Conservation (phyloP, 306 rosid species). For the Vachellia collinsii region DNA sequence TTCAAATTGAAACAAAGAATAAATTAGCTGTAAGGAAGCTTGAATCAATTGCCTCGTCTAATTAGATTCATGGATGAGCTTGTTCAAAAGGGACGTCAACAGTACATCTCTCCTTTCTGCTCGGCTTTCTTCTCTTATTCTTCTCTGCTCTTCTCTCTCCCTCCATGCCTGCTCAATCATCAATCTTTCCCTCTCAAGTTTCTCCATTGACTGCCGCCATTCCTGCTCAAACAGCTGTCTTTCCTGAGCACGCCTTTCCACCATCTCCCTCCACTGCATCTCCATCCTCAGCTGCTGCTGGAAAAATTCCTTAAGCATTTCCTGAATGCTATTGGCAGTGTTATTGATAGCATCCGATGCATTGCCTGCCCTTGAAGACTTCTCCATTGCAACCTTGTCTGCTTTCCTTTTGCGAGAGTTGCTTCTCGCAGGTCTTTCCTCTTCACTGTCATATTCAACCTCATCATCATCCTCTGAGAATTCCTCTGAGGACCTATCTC, state of each 20-base stretch:
- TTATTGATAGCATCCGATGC: slow-evolving; percentile 33
- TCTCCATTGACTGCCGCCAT: slow-evolving; percentile 81
- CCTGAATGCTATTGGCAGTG: slow-evolving; percentile 41
- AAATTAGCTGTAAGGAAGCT: slow-evolving; percentile 27
- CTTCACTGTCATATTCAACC: slow-evolving; percentile 57
- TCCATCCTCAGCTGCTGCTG: slow-evolving; percentile 82
- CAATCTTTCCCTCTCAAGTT: slow-evolving; percentile 81
- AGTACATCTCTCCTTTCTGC: slow-evolving; percentile 86
- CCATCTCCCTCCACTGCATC: slow-evolving; percentile 85
- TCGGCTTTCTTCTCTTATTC: slow-evolving; percentile 74
- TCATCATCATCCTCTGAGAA: slow-evolving; percentile 68
- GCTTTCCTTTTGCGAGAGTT: slow-evolving; percentile 66
- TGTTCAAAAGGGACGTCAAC: slow-evolving; percentile 72
- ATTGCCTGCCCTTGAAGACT: slow-evolving; percentile 48
- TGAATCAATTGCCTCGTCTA: slow-evolving; percentile 35
- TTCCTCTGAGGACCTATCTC: slow-evolving; percentile 66
- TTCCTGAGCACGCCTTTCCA: slow-evolving; percentile 65
- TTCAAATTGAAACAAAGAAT: slow-evolving; percentile 36
- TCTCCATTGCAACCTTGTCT: slow-evolving; percentile 42
- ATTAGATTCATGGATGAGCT: slow-evolving; percentile 60
- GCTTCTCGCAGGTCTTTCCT: slow-evolving; percentile 59
- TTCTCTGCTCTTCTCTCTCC: slow-evolving; percentile 90
- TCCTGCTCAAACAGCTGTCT: slow-evolving; percentile 75
- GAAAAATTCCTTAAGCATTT: slow-evolving; percentile 69
- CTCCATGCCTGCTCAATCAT: slow-evolving; percentile 77